phyloP scores from a whole-genome alignment of 768 basidiomycete genomes.

The Gymnopilus junonius region DNA sequence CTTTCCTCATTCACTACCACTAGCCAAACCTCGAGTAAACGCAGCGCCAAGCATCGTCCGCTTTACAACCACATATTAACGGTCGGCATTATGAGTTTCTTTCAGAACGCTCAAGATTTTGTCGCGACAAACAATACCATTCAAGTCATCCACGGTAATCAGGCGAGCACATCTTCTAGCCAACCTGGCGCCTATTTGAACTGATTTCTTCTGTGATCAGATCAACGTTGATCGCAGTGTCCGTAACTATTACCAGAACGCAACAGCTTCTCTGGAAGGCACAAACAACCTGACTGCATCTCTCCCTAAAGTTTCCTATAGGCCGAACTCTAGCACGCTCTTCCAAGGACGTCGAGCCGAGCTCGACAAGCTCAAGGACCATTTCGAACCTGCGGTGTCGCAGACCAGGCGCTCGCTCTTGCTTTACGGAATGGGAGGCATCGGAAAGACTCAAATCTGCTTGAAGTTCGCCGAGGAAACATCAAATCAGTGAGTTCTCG shows the following conservation, averaged over 20 bases:
- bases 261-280: neutral
- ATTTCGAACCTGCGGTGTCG: conserved; percentile 6
- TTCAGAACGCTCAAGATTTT: neutral
- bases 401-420: conserved; percentile 9
- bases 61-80: too few species aligned
- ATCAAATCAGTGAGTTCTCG: neutral
- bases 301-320: neutral
- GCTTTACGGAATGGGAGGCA: conserved; percentile 24
- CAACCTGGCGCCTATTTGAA: neutral
- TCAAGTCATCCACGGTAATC: neutral
- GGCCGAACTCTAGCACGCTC: conserved; percentile 8
- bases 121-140: neutral
- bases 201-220: neutral
- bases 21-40: too few species aligned
- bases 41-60: too few species aligned
- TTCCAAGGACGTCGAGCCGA: conserved; percentile 17
- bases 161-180: neutral
- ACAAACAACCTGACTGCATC: neutral
- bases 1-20: too few species aligned
- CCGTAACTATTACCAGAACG: neutral
- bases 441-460: conserved; percentile 25
- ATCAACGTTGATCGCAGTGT: neutral
- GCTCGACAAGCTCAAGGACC: conserved; percentile 12
- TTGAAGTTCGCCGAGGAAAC: conserved; percentile 18
- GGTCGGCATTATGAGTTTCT: neutral